Percentiles rank a stretch among this genome's conserved stretches.
These are phyloP conservation scores for Russula compacta DNA, from an alignment of 768 basidiomycete genomes.

Conservation along the genomic window DNA sequence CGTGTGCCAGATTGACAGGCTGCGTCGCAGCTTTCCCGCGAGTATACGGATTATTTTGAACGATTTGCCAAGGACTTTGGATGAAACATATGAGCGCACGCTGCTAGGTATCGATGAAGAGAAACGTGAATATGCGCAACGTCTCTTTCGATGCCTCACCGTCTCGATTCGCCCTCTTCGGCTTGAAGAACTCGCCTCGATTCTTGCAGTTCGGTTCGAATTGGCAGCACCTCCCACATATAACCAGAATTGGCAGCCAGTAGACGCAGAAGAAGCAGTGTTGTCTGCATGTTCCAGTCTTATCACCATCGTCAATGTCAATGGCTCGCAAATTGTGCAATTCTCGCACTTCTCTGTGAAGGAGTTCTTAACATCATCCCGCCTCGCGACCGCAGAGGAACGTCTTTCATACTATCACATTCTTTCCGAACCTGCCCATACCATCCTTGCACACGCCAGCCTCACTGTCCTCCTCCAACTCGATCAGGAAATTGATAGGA, in stretches of 20 bases:
- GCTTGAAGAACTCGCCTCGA: neutral
- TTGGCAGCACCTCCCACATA: neutral
- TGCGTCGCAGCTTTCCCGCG: neutral
- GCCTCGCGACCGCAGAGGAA: neutral
- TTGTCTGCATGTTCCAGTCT: constrained; percentile 5
- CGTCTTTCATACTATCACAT: constrained; percentile 2
- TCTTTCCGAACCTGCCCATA: neutral
- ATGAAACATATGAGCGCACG: neutral
- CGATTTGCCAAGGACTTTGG: neutral
- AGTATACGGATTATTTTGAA: neutral
- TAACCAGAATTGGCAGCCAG: neutral
- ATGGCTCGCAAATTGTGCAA: neutral
- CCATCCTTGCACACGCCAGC: neutral
- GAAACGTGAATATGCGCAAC: neutral
- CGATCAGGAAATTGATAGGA: neutral
- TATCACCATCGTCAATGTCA: neutral
- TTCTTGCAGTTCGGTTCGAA: constrained; percentile 4
- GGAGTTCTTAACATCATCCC: constrained; percentile 7
- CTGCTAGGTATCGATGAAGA: neutral
- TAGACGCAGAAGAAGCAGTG: neutral
- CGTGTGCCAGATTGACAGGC: neutral
- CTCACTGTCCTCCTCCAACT: constrained; percentile 3
- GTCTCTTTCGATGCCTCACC: neutral
- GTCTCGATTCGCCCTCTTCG: neutral
- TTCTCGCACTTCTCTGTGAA: constrained; percentile 14